Conservation (phyloP, 805 yeast genomes). For the Martiniozyma abietophila region DNA sequence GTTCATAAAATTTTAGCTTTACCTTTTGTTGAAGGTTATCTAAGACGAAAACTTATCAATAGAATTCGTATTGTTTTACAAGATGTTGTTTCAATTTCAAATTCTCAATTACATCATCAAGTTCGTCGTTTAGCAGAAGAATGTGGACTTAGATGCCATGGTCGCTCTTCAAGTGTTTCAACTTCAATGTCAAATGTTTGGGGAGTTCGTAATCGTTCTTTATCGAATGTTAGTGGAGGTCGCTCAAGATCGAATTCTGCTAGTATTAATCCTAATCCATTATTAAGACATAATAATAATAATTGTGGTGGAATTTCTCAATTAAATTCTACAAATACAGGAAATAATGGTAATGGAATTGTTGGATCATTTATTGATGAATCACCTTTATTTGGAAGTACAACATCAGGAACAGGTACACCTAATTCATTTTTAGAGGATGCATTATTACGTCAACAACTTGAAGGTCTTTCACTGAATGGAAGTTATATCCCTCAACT, state of each 20-base stretch:
- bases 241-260: conserved; percentile 19
- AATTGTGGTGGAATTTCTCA: conserved; percentile 1
- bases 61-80: conserved; percentile 57
- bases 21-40: conserved; percentile 50
- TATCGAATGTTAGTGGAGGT: not conserved
- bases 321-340: conserved; percentile 7
- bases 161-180: conserved; percentile 2
- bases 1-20: conserved; percentile 71
- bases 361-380: too few species aligned
- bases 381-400: too few species aligned
- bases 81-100: conserved; percentile 49
- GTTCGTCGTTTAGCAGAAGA: conserved; percentile 87
- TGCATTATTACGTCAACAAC: conserved; percentile 20
- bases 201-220: not conserved
- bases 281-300: conserved; percentile 4
- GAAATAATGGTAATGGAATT: conserved; percentile 12
- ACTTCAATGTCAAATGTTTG: conserved; percentile 5
- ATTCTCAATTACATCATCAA: conserved; percentile 54
- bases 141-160: conserved; percentile 52
- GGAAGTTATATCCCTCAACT: conserved; percentile 8
- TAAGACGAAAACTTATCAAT: conserved; percentile 46
- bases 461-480: conserved; percentile 21
- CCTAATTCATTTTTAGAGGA: conserved; percentile 14
- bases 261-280: not conserved
- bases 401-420: conserved; percentile 14